phyloP scores from a whole-genome alignment of 2,329 filamentous ascomycete genomes.

The Epichloe sibirici region DNA sequence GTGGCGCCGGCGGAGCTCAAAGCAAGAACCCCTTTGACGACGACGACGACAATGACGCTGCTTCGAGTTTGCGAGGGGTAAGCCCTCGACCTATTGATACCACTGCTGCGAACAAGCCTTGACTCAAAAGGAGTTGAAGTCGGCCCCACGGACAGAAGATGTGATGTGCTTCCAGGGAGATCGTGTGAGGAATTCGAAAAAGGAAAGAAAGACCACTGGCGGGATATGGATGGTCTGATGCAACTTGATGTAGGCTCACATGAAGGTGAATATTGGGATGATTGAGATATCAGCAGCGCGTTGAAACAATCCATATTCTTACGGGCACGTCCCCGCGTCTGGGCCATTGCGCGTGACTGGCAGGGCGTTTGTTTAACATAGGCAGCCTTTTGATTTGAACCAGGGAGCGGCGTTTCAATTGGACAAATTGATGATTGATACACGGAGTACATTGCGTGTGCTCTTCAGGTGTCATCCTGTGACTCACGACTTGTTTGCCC shows the following conservation, averaged over 20 bases:
- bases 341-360: too few relatives aligned
- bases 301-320: neutral
- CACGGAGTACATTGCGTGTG: too few relatives aligned
- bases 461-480: too few relatives aligned
- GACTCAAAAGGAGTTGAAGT: conserved; percentile 19
- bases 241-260: neutral
- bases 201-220: neutral
- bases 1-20: conserved; percentile 10
- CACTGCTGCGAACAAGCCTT: conserved; percentile 16
- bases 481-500: too few relatives aligned
- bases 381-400: neutral
- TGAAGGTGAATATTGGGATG: neutral
- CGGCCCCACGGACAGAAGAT: conserved; percentile 54
- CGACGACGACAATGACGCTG: conserved; percentile 28
- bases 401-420: neutral
- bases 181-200: conserved; percentile 36
- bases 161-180: conserved; percentile 58
- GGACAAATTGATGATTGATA: neutral
- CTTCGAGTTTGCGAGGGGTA: conserved; percentile 53
- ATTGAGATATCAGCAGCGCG: neutral
- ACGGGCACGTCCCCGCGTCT: neutral
- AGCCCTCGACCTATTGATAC: conserved; percentile 63
- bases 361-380: neutral
- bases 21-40: conserved; percentile 59
- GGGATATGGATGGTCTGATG: neutral